Evolutionary conservation across 106 monocot species (phyloP), one percentile per base, ranked within the genome.

Genomic region (Dendrobium nobile): DNA sequence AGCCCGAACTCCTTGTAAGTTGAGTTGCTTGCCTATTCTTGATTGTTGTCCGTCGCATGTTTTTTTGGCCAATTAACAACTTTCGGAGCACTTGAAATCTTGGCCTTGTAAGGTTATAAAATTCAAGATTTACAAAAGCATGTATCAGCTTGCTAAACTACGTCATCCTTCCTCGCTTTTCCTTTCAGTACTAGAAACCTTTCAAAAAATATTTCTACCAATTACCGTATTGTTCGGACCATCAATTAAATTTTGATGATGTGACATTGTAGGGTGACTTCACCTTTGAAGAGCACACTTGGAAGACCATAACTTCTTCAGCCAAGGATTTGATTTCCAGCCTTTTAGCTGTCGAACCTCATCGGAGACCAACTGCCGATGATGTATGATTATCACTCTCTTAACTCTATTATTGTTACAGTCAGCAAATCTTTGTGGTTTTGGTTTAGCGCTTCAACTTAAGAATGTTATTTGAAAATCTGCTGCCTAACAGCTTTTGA

Each of bases 261-360:
- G 13, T 41, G 33, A 40, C 41, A 73, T 43, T 80, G 37, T 75
- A 91, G 91, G 91, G 91, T 80, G 91, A 91, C 37, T 89, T 87
- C 78, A 85, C 79, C 80, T 91, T 91, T 82, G 82, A 84, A 26
- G 87, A 91, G 67, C 75, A 81, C 6, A 89, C 91, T 80, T 91
- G 91, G 91, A 91, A 91, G 78, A 89, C 80, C 16, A 89, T 91
- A 48, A 78, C 91, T 80, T 82, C 85, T 80, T 87, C 91, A 61
- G 91, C 91, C 41, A 91, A 91, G 80, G 85, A 89, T 47, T 82
- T 91, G 77, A 91, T 91, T 77, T 87, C 91, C 27, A 82, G 85
- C 28, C 91, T 91, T 82, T 80, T 91, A 37, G 67, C 89, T 41
- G 91, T 91, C 54, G 89, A 91, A 55, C 82, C 87, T 22, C 85